Evolutionary conservation across 768 basidiomycete species (phyloP), one percentile per base, ranked within the genome.

Genomic region (Termitomyces sp.): DNA sequence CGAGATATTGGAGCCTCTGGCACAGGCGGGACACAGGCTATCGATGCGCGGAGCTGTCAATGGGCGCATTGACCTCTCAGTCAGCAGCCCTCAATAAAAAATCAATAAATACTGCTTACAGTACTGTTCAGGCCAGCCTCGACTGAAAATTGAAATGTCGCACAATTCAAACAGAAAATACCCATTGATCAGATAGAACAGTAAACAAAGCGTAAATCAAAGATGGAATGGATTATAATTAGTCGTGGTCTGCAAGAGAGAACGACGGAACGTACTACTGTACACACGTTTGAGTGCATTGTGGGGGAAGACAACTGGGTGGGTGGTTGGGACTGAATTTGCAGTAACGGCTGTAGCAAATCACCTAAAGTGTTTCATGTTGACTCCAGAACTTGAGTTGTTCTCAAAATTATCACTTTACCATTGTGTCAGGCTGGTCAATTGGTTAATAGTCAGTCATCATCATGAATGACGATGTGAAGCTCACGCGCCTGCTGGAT

Each of bases 261-360:
- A 18, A 51, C 53, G 51, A 23, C 3, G 39, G 13, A 18, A 66
- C 72, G 56, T 63, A 83, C 81, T 77, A 80, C 63, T 81, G 81
- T 63, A 50, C 38, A 32, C 69, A 71, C 12, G 64, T 70, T 18
- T 42, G 62, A 20, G 54, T 75, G 70, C 83, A 84, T 2, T 33
- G 27, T 0, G 78, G 77, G 7, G 65, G 72, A 1, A 51, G 63
- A 52, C 81, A 83, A 35, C 61, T 66, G 1, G 55, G 53, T 0
- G 79, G 78, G 56, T 85, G 84, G 49, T 67, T 70, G 0, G 81
- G 74, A 50, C 82, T 82, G 62, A 84, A 83, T 27, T 53, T 60
- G 68, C 84, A 86, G 39, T 67, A 69, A 22, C 58, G 56, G 54
- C 66, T 70, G 11, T 35, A 23, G 16, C 22, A 48, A 35, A 48